phyloP scores from a whole-genome alignment of 176 grass and related monocot genomes.

The Carex littledalei region DNA sequence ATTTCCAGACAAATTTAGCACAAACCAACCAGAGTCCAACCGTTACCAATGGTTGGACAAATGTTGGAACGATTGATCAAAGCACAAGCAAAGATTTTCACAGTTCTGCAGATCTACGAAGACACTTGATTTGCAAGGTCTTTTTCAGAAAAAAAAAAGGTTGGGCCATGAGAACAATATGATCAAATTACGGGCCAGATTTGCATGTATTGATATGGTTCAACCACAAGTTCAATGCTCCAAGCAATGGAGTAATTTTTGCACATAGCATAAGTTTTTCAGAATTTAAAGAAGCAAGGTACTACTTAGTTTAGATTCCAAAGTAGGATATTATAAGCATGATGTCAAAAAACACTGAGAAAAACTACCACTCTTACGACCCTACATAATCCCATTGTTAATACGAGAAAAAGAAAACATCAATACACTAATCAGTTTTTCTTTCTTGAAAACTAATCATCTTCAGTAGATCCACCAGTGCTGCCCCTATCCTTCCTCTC shows the following conservation, averaged over 20 bases:
- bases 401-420: neutral
- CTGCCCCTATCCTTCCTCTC: conserved; percentile 49
- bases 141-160: too few species aligned
- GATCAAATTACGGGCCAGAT: too few species aligned
- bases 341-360: too few species aligned
- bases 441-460: neutral
- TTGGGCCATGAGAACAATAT: too few species aligned
- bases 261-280: neutral
- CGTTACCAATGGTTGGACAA: too few species aligned
- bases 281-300: neutral
- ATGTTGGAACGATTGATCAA: too few species aligned
- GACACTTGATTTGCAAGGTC: too few species aligned
- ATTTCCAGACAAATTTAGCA: too few species aligned
- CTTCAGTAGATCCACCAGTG: conserved; percentile 10
- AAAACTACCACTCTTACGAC: conserved; percentile 3
- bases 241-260: neutral
- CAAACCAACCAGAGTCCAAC: too few species aligned
- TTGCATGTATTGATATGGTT: neutral
- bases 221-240: neutral
- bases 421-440: neutral
- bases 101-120: neutral
- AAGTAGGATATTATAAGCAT: neutral
- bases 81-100: too few species aligned
- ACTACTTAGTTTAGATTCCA: neutral
- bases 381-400: neutral